Evolutionary conservation across 2,329 filamentous ascomycete genomes (phyloP).

Genomic region (Sporothrix euskadiensis): DNA sequence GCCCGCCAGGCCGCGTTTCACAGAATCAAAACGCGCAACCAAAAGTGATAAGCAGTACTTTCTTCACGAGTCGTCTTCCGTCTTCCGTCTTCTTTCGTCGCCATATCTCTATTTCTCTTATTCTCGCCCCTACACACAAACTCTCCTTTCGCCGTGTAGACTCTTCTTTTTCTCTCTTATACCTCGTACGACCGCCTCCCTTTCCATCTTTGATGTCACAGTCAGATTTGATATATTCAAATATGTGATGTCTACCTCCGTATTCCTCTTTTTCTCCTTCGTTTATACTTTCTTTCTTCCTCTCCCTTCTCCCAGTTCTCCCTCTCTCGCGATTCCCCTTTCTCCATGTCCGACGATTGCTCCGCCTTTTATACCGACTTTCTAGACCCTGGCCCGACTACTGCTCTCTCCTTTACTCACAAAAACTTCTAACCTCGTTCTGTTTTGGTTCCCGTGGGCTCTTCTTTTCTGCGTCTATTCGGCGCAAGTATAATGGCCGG

Average conservation of each 20-base stretch:
- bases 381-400: background rate
- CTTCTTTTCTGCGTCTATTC: background rate
- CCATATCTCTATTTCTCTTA: background rate
- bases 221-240: background rate
- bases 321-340: background rate
- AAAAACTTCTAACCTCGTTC: slow-evolving; percentile 19
- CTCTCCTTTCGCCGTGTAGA: background rate
- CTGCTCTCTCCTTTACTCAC: background rate
- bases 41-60: slow-evolving; percentile 64
- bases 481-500: background rate
- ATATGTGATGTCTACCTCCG: background rate
- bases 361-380: background rate
- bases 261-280: background rate
- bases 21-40: slow-evolving; percentile 90
- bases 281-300: background rate
- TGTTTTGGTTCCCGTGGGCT: slow-evolving; percentile 5
- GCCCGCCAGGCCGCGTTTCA: slow-evolving; percentile 74
- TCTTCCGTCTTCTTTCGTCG: background rate
- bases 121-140: slow-evolving; percentile 1
- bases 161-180: background rate
- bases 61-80: slow-evolving; percentile 36
- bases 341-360: background rate
- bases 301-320: background rate
- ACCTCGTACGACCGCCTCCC: background rate
- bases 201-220: too few species aligned